Evolutionary conservation across 176 grass and related monocot genomes (phyloP).

Genomic region (Secale cereale): DNA sequence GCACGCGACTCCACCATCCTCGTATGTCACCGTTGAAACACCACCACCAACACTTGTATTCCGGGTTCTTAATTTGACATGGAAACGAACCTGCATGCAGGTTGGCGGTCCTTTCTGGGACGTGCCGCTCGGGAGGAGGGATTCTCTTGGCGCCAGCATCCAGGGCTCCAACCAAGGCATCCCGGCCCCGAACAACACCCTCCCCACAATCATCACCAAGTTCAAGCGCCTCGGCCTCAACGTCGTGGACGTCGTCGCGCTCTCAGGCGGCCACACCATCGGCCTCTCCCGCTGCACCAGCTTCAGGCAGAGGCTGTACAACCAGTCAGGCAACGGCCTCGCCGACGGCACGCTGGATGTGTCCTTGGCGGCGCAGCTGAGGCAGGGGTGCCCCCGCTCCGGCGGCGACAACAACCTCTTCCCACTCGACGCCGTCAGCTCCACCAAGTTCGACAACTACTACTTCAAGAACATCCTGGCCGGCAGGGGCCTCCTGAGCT

Average conservation of each 20-base stretch:
- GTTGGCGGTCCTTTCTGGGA: slow-evolving; percentile 83
- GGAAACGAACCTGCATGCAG: slow-evolving; percentile 32
- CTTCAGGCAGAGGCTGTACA: slow-evolving; percentile 91
- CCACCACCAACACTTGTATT: neutral
- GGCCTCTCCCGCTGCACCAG: slow-evolving; percentile 74
- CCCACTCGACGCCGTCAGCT: slow-evolving; percentile 51
- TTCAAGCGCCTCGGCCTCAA: slow-evolving; percentile 75
- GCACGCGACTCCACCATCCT: slow-evolving; percentile 60
- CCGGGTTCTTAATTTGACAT: neutral
- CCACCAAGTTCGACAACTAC: slow-evolving; percentile 74
- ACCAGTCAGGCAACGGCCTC: slow-evolving; percentile 64
- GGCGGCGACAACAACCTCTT: slow-evolving; percentile 88
- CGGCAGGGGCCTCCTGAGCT: slow-evolving; percentile 76
- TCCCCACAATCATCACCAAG: slow-evolving; percentile 81
- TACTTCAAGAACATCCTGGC: slow-evolving; percentile 78
- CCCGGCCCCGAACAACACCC: slow-evolving; percentile 84
- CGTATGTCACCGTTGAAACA: neutral
- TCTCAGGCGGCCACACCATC: slow-evolving; percentile 81
- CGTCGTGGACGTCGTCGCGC: slow-evolving; percentile 72
- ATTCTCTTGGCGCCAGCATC: slow-evolving; percentile 64
- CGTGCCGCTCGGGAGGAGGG: slow-evolving; percentile 71
- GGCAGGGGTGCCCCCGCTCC: slow-evolving; percentile 60
- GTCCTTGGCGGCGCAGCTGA: slow-evolving; percentile 44
- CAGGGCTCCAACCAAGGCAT: slow-evolving; percentile 84
- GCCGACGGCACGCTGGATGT: slow-evolving; percentile 60